Base-by-base conservation (phyloP, 352 stramenopile species). In the Phytopythium kandeliae region DNA sequence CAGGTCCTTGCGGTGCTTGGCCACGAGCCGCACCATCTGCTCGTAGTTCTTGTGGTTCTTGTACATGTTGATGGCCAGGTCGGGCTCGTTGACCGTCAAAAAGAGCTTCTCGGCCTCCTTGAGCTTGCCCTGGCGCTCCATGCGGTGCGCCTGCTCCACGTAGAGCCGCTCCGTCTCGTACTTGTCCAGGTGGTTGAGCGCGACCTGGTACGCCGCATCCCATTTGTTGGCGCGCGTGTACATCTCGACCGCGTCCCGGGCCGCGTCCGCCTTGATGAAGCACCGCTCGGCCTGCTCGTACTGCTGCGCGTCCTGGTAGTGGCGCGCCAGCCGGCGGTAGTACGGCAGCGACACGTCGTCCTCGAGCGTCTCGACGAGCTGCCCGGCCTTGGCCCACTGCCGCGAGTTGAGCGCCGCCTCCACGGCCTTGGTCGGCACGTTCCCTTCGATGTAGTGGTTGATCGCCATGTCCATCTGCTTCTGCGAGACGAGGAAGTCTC, bases 391-490 rank as follows among this genome's bases (percentile, higher is more conserved):
- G 50, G 74, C 80, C 91, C 89, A 98, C 57, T 98, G 91, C 11
- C 92, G 67, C n/a, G 88, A 93, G 65, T 92, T 95, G 15, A 98
- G 67, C 28, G 90, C 90, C 3, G 93, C 91, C 42, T 97, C 85
- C 9, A 98, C 92, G 3, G 92, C 94, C 60, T 97, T 97, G 17
- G 70, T 92, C 24, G 86, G 74, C 4, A 92, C 86, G 44, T 96
- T 96, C 1, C 90, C 92, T 69, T 98, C 92, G 35, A 98, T 97
- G 69, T 96, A 98, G 64, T 98, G 92, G 65, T 97, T 97, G 62
- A 98, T 98, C 17, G 94, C 94, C 85, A 97, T 96, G 59, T 98
- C 94, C 66, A 97, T 89, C 69, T 97, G 89, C 70, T 97, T 97
- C 51, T 96, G 80, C 16, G 69, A 84, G 24, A 97, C 83, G 5